Base-by-base conservation (phyloP, 2,329 filamentous ascomycete genomes). In the Grosmannia clavigera region DNA sequence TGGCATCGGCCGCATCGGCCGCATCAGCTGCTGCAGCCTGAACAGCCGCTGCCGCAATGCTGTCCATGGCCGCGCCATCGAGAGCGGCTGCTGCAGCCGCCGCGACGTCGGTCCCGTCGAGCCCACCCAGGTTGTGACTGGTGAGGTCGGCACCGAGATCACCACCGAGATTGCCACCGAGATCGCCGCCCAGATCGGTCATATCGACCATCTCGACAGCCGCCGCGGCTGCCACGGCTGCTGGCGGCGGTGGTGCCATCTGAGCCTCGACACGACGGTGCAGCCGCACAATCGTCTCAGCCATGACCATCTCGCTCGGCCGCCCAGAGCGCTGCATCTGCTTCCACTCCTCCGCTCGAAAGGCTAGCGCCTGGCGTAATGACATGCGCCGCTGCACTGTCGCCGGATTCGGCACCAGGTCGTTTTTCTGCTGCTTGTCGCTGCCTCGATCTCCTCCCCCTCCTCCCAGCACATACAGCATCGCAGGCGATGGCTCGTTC, bases 251-350 rank as follows among this genome's bases (percentile, higher is more conserved):
- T 31, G 64, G 63, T 40, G 74, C 73, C 74, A 87, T 78, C 67
- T 86, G 84, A n/a, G 80, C 78, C 70, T 89, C 84, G 12, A 88
- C 84, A 2, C 78, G 76, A 31, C 84, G 76, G 68, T 86, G 76
- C 9, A 88, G 76, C 9, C 85, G 81, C 11, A 86, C 80, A 16
- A 84, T 73, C 10, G 79, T 79, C 69, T 88, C 85, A 1, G 84
- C 83, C 53, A 81, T 72, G 22, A 74, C 71, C 1, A 76, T 73
- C 61, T 87, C 83, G 57, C 29, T 60, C 2, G 62, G 51, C 19
- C 55, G 33, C 11, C 33, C 56, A n/a, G 73, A 73, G 65, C 80
- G 78, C 46, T 84, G 78, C 0, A 83, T 73, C 61, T 73, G 75
- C 61, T 78, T 78, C 60, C 81, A 85, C 52, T 81, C 77, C 63